Conservation (phyloP, 169 alveolate species). For the Plasmodium coatneyi region DNA sequence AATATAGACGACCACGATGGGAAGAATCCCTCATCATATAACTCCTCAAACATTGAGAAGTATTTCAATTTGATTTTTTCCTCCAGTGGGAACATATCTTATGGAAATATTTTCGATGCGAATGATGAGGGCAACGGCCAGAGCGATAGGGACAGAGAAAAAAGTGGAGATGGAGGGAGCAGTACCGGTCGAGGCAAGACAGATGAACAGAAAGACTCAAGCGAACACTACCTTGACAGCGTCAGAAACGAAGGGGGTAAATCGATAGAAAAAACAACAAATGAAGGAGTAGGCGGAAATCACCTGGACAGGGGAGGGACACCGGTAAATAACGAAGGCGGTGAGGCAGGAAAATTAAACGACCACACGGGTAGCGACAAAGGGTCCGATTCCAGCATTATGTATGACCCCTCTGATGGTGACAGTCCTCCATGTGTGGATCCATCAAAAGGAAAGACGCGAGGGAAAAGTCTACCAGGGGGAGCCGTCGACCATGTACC, state of each 20-base stretch:
- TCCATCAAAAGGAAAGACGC: background rate
- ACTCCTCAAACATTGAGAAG: constrained; percentile 59
- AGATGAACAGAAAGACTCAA: background rate
- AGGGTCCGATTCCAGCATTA: background rate
- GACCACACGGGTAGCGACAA: background rate
- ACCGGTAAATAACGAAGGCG: background rate
- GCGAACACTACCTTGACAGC: constrained; percentile 6
- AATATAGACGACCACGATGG: background rate
- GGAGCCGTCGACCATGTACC: background rate
- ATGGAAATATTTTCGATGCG: constrained; percentile 46
- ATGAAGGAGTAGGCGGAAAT: background rate
- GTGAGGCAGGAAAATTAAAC: background rate
- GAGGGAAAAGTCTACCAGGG: background rate
- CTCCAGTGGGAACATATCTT: background rate
- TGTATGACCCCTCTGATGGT: background rate
- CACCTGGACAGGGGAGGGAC: background rate
- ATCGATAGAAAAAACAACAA: background rate
- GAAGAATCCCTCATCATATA: background rate
- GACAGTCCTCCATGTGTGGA: background rate
- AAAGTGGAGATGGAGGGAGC: background rate
- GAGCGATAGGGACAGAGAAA: background rate
- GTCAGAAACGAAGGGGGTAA: background rate
- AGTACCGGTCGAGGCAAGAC: background rate
- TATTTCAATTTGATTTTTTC: constrained; percentile 54
- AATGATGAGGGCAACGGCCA: background rate